Evolutionary conservation across 2,329 filamentous ascomycete genomes (phyloP).

Genomic region (Ophiobolus disseminans): DNA sequence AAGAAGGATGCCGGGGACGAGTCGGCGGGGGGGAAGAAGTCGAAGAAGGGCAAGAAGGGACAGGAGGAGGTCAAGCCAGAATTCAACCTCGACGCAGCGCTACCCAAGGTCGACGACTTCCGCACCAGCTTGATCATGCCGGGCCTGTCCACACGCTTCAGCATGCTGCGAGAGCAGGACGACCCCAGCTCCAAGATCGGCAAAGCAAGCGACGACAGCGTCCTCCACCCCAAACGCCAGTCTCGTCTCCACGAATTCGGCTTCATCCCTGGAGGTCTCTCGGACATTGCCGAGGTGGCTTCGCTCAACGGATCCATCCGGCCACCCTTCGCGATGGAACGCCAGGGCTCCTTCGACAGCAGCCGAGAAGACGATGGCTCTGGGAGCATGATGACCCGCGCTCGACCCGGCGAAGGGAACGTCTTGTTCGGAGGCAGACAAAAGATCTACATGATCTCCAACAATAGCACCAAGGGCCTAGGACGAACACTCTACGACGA

Average conservation of each 20-base stretch:
- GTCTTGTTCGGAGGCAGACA: slow-evolving; percentile 93
- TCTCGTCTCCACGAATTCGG: slow-evolving; percentile 79
- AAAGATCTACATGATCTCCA: slow-evolving; percentile 88
- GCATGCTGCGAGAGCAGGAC: slow-evolving; percentile 94
- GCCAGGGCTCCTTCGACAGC: slow-evolving; percentile 70
- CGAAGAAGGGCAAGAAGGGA: slow-evolving; percentile 59
- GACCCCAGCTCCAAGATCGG: slow-evolving; percentile 87
- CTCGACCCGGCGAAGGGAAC: slow-evolving; percentile 86
- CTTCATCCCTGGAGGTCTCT: slow-evolving; percentile 65
- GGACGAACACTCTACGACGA: slow-evolving; percentile 81
- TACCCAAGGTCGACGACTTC: slow-evolving; percentile 88
- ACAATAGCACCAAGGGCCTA: slow-evolving; percentile 53
- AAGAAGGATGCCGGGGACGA: slow-evolving; percentile 63
- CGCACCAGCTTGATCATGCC: slow-evolving; percentile 96
- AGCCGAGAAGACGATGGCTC: slow-evolving; percentile 72
- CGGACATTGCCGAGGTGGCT: slow-evolving; percentile 89
- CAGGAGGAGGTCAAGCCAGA: slow-evolving; percentile 66
- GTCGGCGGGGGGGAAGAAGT: slow-evolving; percentile 35
- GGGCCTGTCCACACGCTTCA: slow-evolving; percentile 91
- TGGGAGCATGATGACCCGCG: slow-evolving; percentile 81
- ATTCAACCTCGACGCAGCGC: slow-evolving; percentile 73
- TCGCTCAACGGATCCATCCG: slow-evolving; percentile 67
- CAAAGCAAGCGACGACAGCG: slow-evolving; percentile 94
- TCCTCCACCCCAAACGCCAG: slow-evolving; percentile 80
- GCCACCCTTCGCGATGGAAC: slow-evolving; percentile 66